These are phyloP conservation scores for Hymenoscyphus salicellus DNA, from an alignment of 2,329 filamentous ascomycete genomes.

Conservation along the genomic window DNA sequence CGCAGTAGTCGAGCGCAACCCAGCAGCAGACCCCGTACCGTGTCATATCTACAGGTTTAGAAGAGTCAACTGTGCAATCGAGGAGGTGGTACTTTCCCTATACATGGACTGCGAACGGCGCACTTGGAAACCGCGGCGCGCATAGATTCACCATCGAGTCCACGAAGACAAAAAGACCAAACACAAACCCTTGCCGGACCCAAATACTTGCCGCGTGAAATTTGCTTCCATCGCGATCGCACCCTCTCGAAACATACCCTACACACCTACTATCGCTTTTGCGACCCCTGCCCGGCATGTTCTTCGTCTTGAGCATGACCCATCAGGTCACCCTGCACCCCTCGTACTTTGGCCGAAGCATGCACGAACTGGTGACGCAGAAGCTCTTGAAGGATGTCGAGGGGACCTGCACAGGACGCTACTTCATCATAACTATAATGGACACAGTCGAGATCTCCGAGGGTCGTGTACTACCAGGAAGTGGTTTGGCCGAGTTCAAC, in stretches of 20 bases:
- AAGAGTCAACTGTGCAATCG: slow-evolving; percentile 16
- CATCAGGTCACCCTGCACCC: slow-evolving; percentile 93
- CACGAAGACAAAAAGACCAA: background rate
- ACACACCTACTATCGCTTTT: background rate
- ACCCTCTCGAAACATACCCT: background rate
- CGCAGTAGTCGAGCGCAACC: slow-evolving; percentile 27
- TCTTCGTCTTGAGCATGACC: slow-evolving; percentile 96
- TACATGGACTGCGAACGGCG: slow-evolving; percentile 23
- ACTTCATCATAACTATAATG: slow-evolving; percentile 98
- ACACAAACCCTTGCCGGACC: slow-evolving; percentile 15
- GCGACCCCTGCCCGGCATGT: slow-evolving; percentile 58
- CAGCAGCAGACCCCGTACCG: slow-evolving; percentile 18
- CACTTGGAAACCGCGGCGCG: slow-evolving; percentile 15
- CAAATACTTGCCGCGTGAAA: slow-evolving; percentile 5
- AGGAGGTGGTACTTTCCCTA: slow-evolving; percentile 10
- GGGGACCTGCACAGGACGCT: slow-evolving; percentile 89
- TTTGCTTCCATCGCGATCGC: slow-evolving; percentile 11
- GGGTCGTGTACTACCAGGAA: slow-evolving; percentile 86
- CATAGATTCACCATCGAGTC: slow-evolving; percentile 19
- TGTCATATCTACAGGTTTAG: slow-evolving; percentile 18
- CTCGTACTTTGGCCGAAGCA: slow-evolving; percentile 92
- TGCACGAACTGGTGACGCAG: slow-evolving; percentile 85
- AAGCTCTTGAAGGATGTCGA: slow-evolving; percentile 91
- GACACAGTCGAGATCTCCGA: slow-evolving; percentile 94
- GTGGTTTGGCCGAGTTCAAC: slow-evolving; percentile 88